Percentiles rank a stretch among this genome's conserved stretches.
Evolutionary conservation across 2,329 filamentous ascomycete genomes (phyloP).

Genomic region (Sarocladium strictum): DNA sequence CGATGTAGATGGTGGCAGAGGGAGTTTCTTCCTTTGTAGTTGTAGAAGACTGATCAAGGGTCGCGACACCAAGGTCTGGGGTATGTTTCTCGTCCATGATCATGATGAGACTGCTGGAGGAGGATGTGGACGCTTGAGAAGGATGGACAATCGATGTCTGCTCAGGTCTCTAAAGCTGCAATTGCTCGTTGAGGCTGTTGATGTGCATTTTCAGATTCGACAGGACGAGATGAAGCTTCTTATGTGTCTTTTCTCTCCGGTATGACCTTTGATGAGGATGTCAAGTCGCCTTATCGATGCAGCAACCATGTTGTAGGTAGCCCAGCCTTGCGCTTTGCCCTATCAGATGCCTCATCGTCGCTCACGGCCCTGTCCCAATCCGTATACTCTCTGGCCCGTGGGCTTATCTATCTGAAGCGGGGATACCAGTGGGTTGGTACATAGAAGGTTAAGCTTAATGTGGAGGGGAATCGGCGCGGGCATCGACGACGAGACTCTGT

Average conservation of each 20-base stretch:
- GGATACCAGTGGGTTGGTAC: background rate
- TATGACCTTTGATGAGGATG: background rate
- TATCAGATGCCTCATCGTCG: background rate
- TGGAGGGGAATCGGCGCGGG: background rate
- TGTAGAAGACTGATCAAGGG: background rate
- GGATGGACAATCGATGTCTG: too few relatives aligned
- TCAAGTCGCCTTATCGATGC: slow-evolving; percentile 2
- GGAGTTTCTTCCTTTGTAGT: background rate
- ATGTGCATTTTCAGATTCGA: background rate
- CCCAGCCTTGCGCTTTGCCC: background rate
- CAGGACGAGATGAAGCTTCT: background rate
- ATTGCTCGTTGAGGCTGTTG: background rate
- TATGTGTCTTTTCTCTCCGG: background rate
- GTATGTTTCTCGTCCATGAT: slow-evolving; percentile 1
- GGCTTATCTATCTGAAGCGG: background rate
- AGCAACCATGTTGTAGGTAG: background rate
- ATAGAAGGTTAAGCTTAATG: background rate
- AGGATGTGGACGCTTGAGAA: background rate
- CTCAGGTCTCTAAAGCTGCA: background rate
- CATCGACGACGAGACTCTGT: background rate
- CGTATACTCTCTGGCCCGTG: background rate
- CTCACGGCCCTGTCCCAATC: background rate
- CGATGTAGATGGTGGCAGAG: slow-evolving; percentile 8
- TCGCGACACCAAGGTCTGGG: background rate
- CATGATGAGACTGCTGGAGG: too few relatives aligned